Base-by-base conservation (phyloP, 331 rosid species). In the Dryas integrifolia region DNA sequence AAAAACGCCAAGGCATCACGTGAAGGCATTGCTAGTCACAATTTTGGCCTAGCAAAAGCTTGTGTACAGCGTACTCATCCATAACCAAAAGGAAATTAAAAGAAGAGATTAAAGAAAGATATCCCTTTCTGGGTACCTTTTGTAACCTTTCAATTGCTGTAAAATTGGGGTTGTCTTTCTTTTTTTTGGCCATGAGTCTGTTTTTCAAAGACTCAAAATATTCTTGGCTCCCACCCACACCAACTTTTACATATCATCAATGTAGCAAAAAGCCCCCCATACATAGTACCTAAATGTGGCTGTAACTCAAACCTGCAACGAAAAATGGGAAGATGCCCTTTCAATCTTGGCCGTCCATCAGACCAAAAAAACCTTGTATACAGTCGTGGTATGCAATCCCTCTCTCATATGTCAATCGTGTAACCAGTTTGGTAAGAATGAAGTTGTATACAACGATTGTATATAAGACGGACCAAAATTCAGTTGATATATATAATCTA, bases 1-100 rank as follows among this genome's bases (percentile, higher is more conserved):
- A 85, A 79, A 82, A 81, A 72, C 39, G 81, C 78, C 81, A 80
- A 85, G 80, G 79, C 79, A 79, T 80, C 90, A 82, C 85, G 92
- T 83, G 90, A 86, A 79, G 77, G 81, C 69, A 77, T 75, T 51
- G 70, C 60, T 9, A 5, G 58, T 86, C 90, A 60, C 89, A 76
- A 83, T 81, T 84, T 80, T 82, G 81, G 80, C 74, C 80, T 26
- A 41, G 41, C 52, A 69, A 71, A 85, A 83, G 81, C 83, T 83
- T 75, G 47, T 69, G 72, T 75, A 30, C 35, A 30, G 35, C 35
- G 49, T 6, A 44, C 48, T 58, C 66, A 60, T 73, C 80, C 78
- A 81, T 58, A 74, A 61, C 75, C 48, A 79, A 73, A 79, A 73
- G 75, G 62, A 7, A 53, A 63, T 76, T 75, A 74, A 67, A 30